Percentiles rank a stretch among this genome's conserved stretches.
These are phyloP conservation scores for Tagetes erecta DNA, from an alignment of 129 eudicot genomes.

Conservation along the genomic window DNA sequence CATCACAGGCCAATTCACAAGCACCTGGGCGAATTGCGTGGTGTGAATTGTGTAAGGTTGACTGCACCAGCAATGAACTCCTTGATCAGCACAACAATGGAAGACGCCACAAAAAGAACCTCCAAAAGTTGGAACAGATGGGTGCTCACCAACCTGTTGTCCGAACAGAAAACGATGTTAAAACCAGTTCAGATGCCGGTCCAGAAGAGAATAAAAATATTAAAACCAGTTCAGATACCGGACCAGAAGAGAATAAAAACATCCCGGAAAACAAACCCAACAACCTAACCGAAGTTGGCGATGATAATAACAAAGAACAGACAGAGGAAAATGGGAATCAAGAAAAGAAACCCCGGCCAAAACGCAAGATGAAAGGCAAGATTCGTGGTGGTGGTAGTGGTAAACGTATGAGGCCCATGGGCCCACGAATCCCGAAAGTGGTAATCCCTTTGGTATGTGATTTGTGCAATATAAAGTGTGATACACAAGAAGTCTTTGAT, in stretches of 20 bases:
- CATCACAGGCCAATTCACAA: slow-evolving; percentile 28
- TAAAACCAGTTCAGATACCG: slow-evolving; percentile 5
- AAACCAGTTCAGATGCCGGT: slow-evolving; percentile 5
- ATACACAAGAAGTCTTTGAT: slow-evolving; percentile 57
- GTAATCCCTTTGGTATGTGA: slow-evolving; percentile 58
- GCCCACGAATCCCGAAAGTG: slow-evolving; percentile 40
- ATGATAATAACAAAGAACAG: slow-evolving; percentile 26
- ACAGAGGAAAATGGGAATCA: background rate
- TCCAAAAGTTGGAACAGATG: slow-evolving; percentile 33
- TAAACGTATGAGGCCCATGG: slow-evolving; percentile 37
- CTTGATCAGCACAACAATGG: slow-evolving; percentile 55
- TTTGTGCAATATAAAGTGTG: slow-evolving; percentile 58
- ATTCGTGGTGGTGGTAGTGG: slow-evolving; percentile 36
- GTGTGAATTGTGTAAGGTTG: slow-evolving; percentile 60
- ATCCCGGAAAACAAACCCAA: slow-evolving; percentile 29
- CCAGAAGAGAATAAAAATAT: slow-evolving; percentile 15
- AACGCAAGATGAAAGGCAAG: slow-evolving; percentile 46
- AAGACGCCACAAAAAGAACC: slow-evolving; percentile 48
- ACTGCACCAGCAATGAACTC: slow-evolving; percentile 48
- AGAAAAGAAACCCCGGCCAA: slow-evolving; percentile 33
- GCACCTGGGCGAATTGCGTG: slow-evolving; percentile 32
- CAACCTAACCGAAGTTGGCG: slow-evolving; percentile 12
- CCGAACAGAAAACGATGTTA: slow-evolving; percentile 14
- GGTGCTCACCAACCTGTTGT: slow-evolving; percentile 17
- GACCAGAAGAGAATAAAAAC: slow-evolving; percentile 15